phyloP scores from a whole-genome alignment of 768 basidiomycete genomes.

The Pleurotus tuber-regium region DNA sequence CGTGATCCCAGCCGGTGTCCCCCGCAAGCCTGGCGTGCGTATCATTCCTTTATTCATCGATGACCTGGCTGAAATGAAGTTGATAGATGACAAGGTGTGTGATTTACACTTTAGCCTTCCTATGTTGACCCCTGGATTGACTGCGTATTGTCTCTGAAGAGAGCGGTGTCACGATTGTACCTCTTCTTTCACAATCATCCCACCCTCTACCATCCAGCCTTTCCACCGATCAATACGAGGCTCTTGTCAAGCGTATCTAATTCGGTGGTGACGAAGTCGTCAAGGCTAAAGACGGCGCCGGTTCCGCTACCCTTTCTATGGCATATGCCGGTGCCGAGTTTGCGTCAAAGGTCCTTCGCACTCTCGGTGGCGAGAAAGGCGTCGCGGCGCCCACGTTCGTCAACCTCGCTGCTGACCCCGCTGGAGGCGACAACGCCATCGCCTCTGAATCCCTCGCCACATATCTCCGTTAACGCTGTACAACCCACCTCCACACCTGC shows the following conservation, averaged over 20 bases:
- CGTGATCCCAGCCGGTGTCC: slow-evolving; percentile 95
- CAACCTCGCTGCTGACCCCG: slow-evolving; percentile 67
- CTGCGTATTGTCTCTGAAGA: slow-evolving; percentile 96
- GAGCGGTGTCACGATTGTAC: slow-evolving; percentile 92
- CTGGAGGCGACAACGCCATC: slow-evolving; percentile 69
- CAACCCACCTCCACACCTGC: no score
- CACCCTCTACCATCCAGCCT: slow-evolving; percentile 67
- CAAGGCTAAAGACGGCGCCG: slow-evolving; percentile 93
- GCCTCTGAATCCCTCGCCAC: no score
- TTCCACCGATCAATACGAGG: slow-evolving; percentile 45
- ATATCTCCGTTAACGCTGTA: no score
- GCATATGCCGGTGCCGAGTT: slow-evolving; percentile 94
- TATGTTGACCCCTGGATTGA: slow-evolving; percentile 55
- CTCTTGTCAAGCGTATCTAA: slow-evolving; percentile 82
- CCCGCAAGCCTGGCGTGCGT: slow-evolving; percentile 90
- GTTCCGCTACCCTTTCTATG: slow-evolving; percentile 97
- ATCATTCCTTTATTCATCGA: not conserved
- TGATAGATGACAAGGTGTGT: slow-evolving; percentile 9
- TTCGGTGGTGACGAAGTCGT: slow-evolving; percentile 98
- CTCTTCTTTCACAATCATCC: slow-evolving; percentile 88
- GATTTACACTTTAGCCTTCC: slow-evolving; percentile 40
- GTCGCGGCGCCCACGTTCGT: slow-evolving; percentile 85
- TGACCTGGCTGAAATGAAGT: not conserved
- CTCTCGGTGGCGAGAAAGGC: slow-evolving; percentile 84
- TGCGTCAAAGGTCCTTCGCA: slow-evolving; percentile 76